Evolutionary conservation across 495 filamentous ascomycete species (phyloP), one percentile per base, ranked within the genome.

Genomic region (Penicillium paradoxum): DNA sequence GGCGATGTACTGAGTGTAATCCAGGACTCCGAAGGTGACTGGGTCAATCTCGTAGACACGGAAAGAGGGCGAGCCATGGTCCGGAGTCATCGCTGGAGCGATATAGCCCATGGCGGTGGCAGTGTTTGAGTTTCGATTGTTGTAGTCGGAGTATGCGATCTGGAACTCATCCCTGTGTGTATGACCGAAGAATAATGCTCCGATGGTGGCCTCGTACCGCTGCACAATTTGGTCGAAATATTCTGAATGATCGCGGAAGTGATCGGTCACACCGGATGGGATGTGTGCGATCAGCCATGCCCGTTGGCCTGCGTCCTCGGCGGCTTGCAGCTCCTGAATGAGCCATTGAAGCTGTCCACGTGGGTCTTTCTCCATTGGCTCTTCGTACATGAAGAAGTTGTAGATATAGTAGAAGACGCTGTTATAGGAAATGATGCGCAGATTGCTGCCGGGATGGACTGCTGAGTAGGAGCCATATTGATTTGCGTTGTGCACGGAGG

Each of bases 401-500:
- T 73, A 65, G 41, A 69, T 72, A 57, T 83, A 82, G 69, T 79
- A 83, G 58, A 81, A 69, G 53, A 79, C 74, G 30, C 75, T 83
- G 63, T 78, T 84, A 53, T 81, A 70, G 14, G 78, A 80, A 56
- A 84, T 81, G 37, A 84, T 68, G 14, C 77, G 70, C 3, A 84
- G 69, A 11, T 73, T 72, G 19, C 63, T 65, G 42, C 61, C 56
- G 9, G 69, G 67, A 39, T 75, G 65, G 24, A 69, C 60, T 13
- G 65, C 69, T 3, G 79, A 79, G 51, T 83, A 84, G 3, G 70
- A 70, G 18, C 76, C 81, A 33, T 76, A 76, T 29, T 77, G 59
- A 33, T 62, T 55, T 1, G 66, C 67, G 15, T 62, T 63, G 15
- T 67, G 42, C 2, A 69, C 57, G 22, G 73, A 73, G 1, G 55